Conservation (phyloP, 108 stramenopile genomes). For the Bacterosira constricta region DNA sequence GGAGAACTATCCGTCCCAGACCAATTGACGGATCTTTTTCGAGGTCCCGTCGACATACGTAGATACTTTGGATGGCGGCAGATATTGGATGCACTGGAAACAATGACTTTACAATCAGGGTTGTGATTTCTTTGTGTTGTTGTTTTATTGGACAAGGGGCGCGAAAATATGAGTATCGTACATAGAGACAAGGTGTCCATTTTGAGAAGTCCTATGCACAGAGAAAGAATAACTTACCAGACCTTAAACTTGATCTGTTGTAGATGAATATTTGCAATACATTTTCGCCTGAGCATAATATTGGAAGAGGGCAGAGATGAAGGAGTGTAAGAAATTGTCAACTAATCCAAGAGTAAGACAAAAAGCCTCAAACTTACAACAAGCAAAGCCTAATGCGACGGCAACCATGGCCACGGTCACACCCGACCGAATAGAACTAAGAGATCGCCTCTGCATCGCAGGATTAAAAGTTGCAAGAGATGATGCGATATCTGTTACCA, state of each 20-base stretch:
- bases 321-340: too few relatives aligned
- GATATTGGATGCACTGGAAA: constrained; percentile 49
- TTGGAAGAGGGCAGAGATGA: neutral
- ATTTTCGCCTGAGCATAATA: constrained; percentile 55
- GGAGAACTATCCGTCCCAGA: constrained; percentile 33
- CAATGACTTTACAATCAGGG: constrained; percentile 40
- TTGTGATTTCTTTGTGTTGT: constrained; percentile 25
- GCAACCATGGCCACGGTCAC: constrained; percentile 87
- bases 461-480: constrained; percentile 24
- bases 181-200: neutral
- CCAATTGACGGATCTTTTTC: constrained; percentile 39
- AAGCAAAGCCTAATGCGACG: constrained; percentile 79
- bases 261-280: constrained; percentile 87
- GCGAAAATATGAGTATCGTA: neutral
- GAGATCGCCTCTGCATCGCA: constrained; percentile 28
- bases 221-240: constrained; percentile 10
- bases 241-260: constrained; percentile 46
- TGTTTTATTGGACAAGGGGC: too few relatives aligned
- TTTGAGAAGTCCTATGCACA: neutral
- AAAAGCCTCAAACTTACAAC: constrained; percentile 44
- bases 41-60: constrained; percentile 47
- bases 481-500: neutral
- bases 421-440: constrained; percentile 43
- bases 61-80: constrained; percentile 53
- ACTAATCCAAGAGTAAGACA: neutral